Evolutionary conservation across 2,329 filamentous ascomycete genomes (phyloP), one percentile per base, ranked within the genome.

Genomic region (Monilinia polystroma): DNA sequence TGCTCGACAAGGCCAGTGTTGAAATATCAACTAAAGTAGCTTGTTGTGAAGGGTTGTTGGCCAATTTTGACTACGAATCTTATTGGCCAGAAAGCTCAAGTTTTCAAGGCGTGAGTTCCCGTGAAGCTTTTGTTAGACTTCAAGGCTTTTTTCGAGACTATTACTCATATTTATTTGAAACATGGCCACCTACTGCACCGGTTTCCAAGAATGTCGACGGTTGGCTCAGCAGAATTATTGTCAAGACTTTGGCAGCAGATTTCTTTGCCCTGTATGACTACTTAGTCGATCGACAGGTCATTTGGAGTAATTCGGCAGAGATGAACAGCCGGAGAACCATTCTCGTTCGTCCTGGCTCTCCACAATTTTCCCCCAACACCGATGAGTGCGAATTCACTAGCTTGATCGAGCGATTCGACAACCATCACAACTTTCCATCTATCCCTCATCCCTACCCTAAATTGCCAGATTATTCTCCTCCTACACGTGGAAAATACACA

Each of bases 251-350:
- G n/a, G 86, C 89, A 70, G 80, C 79, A 43, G 89, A 91, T 70
- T 90, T 91, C 72, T 85, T 86, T 2, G 84, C 86, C 0, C 78
- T 91, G 1, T 91, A 91, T 72, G 88, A 91, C 72, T 90, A 89
- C 69, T 79, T 91, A 1, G 88, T 91, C 20, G 85, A 91, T 75
- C 83, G 87, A 6, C 85, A 90, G 57, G 82, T 90, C 5, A 75
- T 83, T 0, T 91, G 88, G 87, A 87, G 89, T 66, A 82, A 82
- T 26, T 83, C 83, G 0, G 87, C 89, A 73, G 85, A 85, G 58
- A 80, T 85, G 0, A 82, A 84, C 4, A 83, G 84, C 23, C 83
- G 86, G 52, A 89, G 89, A 73, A 89, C 87, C 85, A 84, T 86
- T 76, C 87, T 90, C 80, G 80, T 82, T 23, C 82, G 81, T 49